Conservation (phyloP, 768 basidiomycete species). For the Melanogaster broomeanus region DNA sequence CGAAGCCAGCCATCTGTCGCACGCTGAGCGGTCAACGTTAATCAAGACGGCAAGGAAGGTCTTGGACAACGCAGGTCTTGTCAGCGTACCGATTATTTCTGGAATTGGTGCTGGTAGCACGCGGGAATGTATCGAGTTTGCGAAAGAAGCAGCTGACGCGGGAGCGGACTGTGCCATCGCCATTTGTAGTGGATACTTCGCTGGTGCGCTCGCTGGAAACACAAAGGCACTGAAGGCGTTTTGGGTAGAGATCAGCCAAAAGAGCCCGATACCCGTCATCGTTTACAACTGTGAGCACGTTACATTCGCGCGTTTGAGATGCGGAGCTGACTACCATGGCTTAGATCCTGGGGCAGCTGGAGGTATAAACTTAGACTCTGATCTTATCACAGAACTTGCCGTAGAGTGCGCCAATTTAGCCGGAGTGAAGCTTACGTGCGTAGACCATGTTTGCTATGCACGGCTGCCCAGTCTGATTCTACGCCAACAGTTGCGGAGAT, state of each 20-base stretch:
- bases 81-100: conserved; percentile 66
- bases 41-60: conserved; percentile 69
- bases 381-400: conserved; percentile 81
- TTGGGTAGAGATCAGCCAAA: conserved; percentile 74
- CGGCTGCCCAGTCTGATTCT: conserved; percentile 5
- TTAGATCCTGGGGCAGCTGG: conserved; percentile 84
- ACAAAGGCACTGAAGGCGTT: conserved; percentile 74
- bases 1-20: conserved; percentile 76
- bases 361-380: conserved; percentile 90
- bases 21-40: conserved; percentile 62
- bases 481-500: conserved; percentile 69
- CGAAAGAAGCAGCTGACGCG: conserved; percentile 74
- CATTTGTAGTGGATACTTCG: conserved; percentile 86
- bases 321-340: not conserved
- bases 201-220: conserved; percentile 66
- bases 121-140: conserved; percentile 75
- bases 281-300: conserved; percentile 77
- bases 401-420: conserved; percentile 71
- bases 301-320: not conserved
- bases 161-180: conserved; percentile 89
- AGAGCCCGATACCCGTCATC: conserved; percentile 84
- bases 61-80: conserved; percentile 65
- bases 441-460: conserved; percentile 10
- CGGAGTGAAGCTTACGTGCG: conserved; percentile 89
- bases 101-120: conserved; percentile 87